Base-by-base conservation (phyloP, 169 alveolate genomes). In the Pseudocohnilembus persalinus region DNA sequence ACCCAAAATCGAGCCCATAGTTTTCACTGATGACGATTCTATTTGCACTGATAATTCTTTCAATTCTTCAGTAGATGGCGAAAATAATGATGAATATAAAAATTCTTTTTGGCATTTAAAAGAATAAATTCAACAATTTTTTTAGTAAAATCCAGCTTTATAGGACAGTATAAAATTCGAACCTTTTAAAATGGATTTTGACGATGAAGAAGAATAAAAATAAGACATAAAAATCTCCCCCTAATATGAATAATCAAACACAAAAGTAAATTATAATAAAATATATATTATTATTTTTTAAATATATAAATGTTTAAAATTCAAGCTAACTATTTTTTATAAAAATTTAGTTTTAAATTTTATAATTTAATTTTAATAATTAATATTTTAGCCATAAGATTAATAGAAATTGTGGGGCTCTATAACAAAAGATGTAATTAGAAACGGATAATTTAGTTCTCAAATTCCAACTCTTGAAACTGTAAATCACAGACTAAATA, bases 391-490 rank as follows among this genome's bases (percentile, higher is more conserved):
- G 33, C 31, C 33, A 31, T 31, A 33, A 26, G 82, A 77, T 27
- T 33, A 77, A 33, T 77, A 64, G 0, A 77, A 77, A 27, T 77
- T 77, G 24, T 85, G 89, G 89, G 78, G 74, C 15, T n/a, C 82
- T 28, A 28, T 85, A 26, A 83, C 85, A 73, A 85, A 85, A 63
- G 89, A 85, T 78, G 80, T 85, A 27, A 79, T 85, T n/a, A 77
- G 89, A 78, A 85, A 78, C 32, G 77, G 86, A 1, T 28, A 85
- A 79, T 82, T 82, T 25, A 84, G 89, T 20, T 64, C 76, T 15
- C 77, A 82, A 78, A 33, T 81, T 28, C 89, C 89, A 1, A 85
- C 89, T 0, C 72, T 85, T 1, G 89, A 85, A 31, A 85, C 89
- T 11, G 82, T 85, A 0, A 85, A 85, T 30, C 89, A 85, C 49